Evolutionary conservation across 257 asterid genomes (phyloP).

Genomic region (Ilex asprella): DNA sequence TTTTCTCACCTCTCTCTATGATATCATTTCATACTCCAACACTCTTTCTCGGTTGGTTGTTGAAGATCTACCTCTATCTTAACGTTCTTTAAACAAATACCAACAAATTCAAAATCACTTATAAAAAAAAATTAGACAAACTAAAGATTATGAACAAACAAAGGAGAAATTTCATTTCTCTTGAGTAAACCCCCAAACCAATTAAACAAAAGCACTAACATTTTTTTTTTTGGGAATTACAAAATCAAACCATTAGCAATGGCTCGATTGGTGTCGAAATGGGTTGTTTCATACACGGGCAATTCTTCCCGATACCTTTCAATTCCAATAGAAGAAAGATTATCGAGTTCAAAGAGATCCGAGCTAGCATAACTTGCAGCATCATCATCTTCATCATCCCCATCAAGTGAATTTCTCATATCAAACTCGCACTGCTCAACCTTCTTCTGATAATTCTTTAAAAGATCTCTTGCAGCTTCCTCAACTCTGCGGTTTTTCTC

Average conservation of each 20-base stretch:
- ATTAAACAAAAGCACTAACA: slow-evolving; percentile 26
- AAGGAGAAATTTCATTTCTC: slow-evolving; percentile 36
- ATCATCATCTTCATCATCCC: slow-evolving; percentile 46
- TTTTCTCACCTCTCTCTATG: neutral
- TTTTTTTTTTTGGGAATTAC: slow-evolving; percentile 16
- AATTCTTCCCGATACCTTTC: slow-evolving; percentile 67
- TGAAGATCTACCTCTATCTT: neutral
- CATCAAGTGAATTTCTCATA: slow-evolving; percentile 15
- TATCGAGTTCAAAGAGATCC: slow-evolving; percentile 77
- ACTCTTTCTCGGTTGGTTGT: slow-evolving; percentile 4
- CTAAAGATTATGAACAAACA: neutral
- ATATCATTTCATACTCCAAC: neutral
- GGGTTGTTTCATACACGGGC: slow-evolving; percentile 82
- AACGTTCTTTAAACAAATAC: neutral
- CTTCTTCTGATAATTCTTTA: slow-evolving; percentile 52
- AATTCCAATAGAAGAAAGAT: slow-evolving; percentile 71
- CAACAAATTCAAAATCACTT: neutral
- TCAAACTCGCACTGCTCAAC: slow-evolving; percentile 17
- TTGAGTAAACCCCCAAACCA: slow-evolving; percentile 66
- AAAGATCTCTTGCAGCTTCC: slow-evolving; percentile 54
- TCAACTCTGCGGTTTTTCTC: slow-evolving; percentile 63
- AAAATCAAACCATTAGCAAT: slow-evolving; percentile 48
- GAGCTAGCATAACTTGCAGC: slow-evolving; percentile 76
- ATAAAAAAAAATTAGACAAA: neutral
- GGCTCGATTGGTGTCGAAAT: slow-evolving; percentile 40